These are phyloP conservation scores for Diaporthe sp. DNA, from an alignment of 2,329 filamentous ascomycete genomes.

Conservation along the genomic window DNA sequence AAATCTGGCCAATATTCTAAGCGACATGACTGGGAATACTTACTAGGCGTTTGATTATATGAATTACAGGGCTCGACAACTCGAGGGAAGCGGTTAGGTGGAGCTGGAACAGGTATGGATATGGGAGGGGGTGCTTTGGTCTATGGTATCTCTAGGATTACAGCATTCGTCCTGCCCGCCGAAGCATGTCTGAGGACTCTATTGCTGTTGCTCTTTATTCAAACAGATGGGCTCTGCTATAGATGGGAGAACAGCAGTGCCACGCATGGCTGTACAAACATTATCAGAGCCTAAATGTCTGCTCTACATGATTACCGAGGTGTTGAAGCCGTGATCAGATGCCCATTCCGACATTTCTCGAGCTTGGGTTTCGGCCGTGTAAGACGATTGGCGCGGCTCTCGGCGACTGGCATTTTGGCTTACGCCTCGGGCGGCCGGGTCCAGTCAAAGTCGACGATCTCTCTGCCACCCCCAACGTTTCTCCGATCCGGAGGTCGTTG, in stretches of 20 bases:
- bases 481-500: slow-evolving; percentile 25
- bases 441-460: background rate
- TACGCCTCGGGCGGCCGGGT: background rate
- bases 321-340: background rate
- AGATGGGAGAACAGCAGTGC: background rate
- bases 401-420: background rate
- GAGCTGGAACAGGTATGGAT: background rate
- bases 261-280: background rate
- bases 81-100: background rate
- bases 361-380: slow-evolving; percentile 19
- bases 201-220: background rate
- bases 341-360: slow-evolving; percentile 2
- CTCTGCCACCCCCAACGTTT: slow-evolving; percentile 21
- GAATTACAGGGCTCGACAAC: background rate
- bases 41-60: slow-evolving; percentile 33
- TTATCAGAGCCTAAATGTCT: background rate
- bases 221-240: background rate
- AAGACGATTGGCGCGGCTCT: slow-evolving; percentile 19
- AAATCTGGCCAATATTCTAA: slow-evolving; percentile 80
- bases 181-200: background rate
- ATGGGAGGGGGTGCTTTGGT: slow-evolving; percentile 22
- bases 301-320: background rate
- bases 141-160: slow-evolving; percentile 26
- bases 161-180: background rate
- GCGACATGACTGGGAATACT: slow-evolving; percentile 66